Percentiles rank a stretch among this genome's conserved stretches.
Conservation (phyloP, 116 monocot species). For the Trichopus zeylanicus region DNA sequence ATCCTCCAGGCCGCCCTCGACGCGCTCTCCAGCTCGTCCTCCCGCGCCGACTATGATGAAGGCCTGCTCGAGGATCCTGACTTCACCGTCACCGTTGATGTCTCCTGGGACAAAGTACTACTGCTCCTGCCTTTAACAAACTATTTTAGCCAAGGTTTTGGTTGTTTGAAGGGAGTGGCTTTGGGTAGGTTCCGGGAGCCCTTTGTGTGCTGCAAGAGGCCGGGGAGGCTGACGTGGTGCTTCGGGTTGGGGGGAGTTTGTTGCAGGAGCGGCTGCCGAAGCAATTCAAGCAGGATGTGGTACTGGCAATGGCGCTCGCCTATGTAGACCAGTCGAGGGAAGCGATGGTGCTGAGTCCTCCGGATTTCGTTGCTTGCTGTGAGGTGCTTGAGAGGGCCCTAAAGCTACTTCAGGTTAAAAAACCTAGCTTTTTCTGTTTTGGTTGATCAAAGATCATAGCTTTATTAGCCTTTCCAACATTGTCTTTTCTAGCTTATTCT, state of each 20-base stretch:
- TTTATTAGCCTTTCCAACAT: background rate
- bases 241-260: constrained; percentile 45
- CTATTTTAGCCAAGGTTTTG: too few species aligned
- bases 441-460: background rate
- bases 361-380: constrained; percentile 55
- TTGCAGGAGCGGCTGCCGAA: constrained; percentile 65
- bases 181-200: constrained; percentile 64
- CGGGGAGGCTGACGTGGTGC: constrained; percentile 61
- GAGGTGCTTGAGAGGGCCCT: constrained; percentile 87
- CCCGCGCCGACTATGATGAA: constrained; percentile 54
- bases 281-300: constrained; percentile 87
- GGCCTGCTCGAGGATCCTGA: constrained; percentile 41
- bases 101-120: constrained; percentile 75
- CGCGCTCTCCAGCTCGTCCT: constrained; percentile 29
- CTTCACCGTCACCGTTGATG: constrained; percentile 29
- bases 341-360: constrained; percentile 60
- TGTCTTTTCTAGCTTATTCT: background rate
- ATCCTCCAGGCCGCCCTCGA: constrained; percentile 76
- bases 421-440: background rate
- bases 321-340: constrained; percentile 87
- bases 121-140: background rate
- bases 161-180: too few species aligned
- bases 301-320: constrained; percentile 79
- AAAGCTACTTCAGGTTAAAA: constrained; percentile 77
- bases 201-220: constrained; percentile 81